Percentiles rank a stretch among this genome's conserved stretches.
Evolutionary conservation across 306 rosid genomes (phyloP).

Genomic region (Heteromeles arbutifolia): DNA sequence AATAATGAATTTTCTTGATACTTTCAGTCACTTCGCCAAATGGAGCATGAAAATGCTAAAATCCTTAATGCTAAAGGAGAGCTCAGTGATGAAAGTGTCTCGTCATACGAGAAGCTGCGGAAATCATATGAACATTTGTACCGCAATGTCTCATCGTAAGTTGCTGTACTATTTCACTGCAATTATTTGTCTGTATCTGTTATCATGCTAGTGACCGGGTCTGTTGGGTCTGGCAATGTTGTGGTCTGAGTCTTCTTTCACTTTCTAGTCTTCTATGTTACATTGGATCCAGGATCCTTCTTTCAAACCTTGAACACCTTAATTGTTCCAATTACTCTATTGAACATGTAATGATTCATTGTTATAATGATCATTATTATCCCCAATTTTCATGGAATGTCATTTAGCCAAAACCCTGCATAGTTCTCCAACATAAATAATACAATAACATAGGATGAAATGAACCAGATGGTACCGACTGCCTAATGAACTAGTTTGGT

Average conservation of each 20-base stretch:
- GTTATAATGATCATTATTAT: neutral
- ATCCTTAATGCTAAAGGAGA: conserved; percentile 94
- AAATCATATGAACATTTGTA: conserved; percentile 87
- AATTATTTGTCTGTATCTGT: conserved; percentile 10
- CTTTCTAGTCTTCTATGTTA: neutral
- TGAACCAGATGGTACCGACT: neutral
- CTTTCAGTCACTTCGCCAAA: conserved; percentile 74
- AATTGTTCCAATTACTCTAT: neutral
- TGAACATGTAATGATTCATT: neutral
- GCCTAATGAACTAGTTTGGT: neutral
- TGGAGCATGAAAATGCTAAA: conserved; percentile 97
- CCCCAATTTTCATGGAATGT: neutral
- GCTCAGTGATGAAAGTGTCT: conserved; percentile 77
- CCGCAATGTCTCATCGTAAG: conserved; percentile 94
- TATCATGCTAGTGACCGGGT: neutral
- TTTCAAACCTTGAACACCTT: neutral
- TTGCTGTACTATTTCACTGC: conserved; percentile 12
- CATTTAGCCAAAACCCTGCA: neutral
- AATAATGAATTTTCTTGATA: conserved; percentile 1
- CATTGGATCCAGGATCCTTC: neutral
- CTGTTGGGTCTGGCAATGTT: neutral
- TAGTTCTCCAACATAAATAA: neutral
- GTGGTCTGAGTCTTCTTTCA: neutral
- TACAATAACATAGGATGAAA: neutral
- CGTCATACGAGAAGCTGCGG: conserved; percentile 91